These are phyloP conservation scores for Fusarium lateritium DNA, from an alignment of 2,329 filamentous ascomycete species.

Conservation along the genomic window DNA sequence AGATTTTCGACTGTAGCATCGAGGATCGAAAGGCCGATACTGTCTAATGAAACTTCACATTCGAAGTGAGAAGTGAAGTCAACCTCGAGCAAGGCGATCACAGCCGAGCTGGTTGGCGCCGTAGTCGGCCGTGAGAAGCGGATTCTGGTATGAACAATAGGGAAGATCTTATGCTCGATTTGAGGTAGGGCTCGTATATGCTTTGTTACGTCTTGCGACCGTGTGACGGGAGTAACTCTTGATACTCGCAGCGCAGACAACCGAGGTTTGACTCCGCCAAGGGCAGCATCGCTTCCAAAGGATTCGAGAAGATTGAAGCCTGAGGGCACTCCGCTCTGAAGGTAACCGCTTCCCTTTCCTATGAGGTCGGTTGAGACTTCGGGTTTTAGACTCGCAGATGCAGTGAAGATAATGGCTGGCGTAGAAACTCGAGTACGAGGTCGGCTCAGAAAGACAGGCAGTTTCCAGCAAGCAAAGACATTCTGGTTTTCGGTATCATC, in stretches of 20 bases:
- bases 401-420: conserved; percentile 76
- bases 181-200: conserved; percentile 76
- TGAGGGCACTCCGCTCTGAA: conserved; percentile 77
- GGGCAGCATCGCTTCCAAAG: conserved; percentile 75
- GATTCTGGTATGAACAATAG: conserved; percentile 80
- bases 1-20: conserved; percentile 73
- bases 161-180: conserved; percentile 74
- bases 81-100: conserved; percentile 80
- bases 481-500: conserved; percentile 51
- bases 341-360: conserved; percentile 69
- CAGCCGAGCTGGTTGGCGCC: conserved; percentile 69
- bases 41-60: conserved; percentile 74
- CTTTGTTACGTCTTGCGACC: conserved; percentile 72
- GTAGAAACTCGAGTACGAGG: conserved; percentile 76
- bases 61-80: conserved; percentile 81
- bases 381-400: conserved; percentile 72
- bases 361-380: conserved; percentile 52
- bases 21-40: conserved; percentile 69
- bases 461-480: conserved; percentile 72
- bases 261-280: conserved; percentile 73
- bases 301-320: conserved; percentile 84
- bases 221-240: conserved; percentile 77
- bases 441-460: conserved; percentile 69
- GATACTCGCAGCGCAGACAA: conserved; percentile 83
- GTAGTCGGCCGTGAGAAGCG: conserved; percentile 77